A percentile compares a stretch with the other conserved stretches of the same genome.
These are phyloP conservation scores for Lactarius vividus DNA, from an alignment of 768 basidiomycete species.

Conservation along the genomic window DNA sequence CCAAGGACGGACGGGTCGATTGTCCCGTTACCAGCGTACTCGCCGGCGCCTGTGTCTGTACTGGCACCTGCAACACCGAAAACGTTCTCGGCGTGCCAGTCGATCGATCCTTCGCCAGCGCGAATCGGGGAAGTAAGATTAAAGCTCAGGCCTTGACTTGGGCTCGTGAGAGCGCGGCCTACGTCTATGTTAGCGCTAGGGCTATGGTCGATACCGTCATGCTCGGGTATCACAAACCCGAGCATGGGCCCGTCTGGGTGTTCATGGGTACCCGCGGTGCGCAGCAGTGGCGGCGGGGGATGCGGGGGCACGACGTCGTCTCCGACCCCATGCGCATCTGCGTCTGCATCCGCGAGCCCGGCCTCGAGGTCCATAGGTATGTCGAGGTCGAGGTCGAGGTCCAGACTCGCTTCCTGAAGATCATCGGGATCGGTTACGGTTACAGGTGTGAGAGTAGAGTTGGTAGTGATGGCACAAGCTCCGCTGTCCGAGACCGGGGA, in stretches of 20 bases:
- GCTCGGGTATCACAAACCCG: slow-evolving; percentile 12
- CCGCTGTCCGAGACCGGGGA: not conserved
- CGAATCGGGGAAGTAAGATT: not conserved
- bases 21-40: slow-evolving; percentile 22
- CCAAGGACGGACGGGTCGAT: slow-evolving; percentile 26
- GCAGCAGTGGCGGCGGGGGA: not conserved
- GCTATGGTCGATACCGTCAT: not conserved
- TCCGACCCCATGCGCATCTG: too few relatives aligned
- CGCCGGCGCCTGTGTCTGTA: not conserved
- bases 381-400: slow-evolving; percentile 2
- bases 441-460: too few relatives aligned
- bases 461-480: not conserved
- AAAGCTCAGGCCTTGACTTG: not conserved
- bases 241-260: slow-evolving; percentile 20
- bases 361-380: slow-evolving; percentile 7
- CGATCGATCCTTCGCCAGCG: slow-evolving; percentile 1
- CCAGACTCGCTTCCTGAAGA: not conserved
- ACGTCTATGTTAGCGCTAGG: not conserved
- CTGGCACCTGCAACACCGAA: not conserved
- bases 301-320: not conserved
- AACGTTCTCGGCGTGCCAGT: not conserved
- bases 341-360: not conserved
- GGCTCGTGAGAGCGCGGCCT: not conserved
- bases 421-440: not conserved
- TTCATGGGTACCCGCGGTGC: not conserved